Percentiles rank a stretch among this genome's conserved stretches.
Evolutionary conservation across 2,329 filamentous ascomycete genomes (phyloP).

Genomic region (Aspergillus calidoustus): DNA sequence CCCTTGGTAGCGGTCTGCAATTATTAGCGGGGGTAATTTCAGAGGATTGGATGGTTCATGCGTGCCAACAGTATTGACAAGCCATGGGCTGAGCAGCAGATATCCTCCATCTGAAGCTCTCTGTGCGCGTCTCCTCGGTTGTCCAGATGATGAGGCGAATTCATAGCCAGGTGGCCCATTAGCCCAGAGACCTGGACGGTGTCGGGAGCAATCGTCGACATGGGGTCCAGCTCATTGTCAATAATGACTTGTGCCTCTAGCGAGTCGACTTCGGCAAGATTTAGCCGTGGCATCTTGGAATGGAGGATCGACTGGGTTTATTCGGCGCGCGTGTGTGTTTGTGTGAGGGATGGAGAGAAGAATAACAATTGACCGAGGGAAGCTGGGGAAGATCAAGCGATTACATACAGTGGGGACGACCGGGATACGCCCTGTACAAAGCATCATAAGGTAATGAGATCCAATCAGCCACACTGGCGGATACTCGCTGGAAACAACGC

Average conservation of each 20-base stretch:
- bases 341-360: not conserved
- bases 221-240: conserved; percentile 60
- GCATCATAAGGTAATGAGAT: conserved; percentile 5
- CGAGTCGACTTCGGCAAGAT: conserved; percentile 48
- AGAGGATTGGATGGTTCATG: not conserved
- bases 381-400: not conserved
- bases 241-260: conserved; percentile 57
- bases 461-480: not conserved
- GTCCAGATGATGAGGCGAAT: conserved; percentile 37
- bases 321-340: not conserved
- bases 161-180: conserved; percentile 48
- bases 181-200: conserved; percentile 50
- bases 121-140: conserved; percentile 48
- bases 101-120: conserved; percentile 55
- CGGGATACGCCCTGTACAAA: not conserved
- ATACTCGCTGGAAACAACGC: no score
- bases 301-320: not conserved
- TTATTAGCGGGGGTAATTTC: not conserved
- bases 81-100: conserved; percentile 61
- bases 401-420: not conserved
- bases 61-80: conserved; percentile 57
- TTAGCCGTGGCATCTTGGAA: conserved; percentile 17
- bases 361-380: not conserved
- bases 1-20: conserved; percentile 53
- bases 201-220: conserved; percentile 53